Evolutionary conservation across 2,329 filamentous ascomycete genomes (phyloP).

Genomic region (Pseudocercospora cruenta): DNA sequence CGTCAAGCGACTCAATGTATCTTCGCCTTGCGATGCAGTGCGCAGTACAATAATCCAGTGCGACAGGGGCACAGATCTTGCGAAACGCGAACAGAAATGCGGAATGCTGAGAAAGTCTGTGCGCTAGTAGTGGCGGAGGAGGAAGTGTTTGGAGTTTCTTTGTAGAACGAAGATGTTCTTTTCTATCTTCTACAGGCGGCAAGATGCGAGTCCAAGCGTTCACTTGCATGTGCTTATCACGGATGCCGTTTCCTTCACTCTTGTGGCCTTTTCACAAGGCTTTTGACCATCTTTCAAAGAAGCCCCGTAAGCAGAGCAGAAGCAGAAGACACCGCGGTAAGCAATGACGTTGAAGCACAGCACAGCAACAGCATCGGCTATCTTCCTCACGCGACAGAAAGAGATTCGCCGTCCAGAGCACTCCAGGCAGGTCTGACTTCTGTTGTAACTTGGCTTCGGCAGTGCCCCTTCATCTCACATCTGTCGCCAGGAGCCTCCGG

Average conservation of each 20-base stretch:
- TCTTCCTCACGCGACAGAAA: too few relatives aligned
- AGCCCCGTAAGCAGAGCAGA: too few relatives aligned
- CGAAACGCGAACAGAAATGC: not conserved
- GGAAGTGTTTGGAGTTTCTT: too few relatives aligned
- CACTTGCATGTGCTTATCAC: not conserved
- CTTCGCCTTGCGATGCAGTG: not conserved
- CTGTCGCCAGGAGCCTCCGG: not conserved
- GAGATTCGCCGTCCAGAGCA: too few relatives aligned
- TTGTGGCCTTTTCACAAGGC: too few relatives aligned
- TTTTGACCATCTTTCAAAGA: too few relatives aligned
- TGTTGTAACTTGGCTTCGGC: not conserved
- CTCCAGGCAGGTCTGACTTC: not conserved
- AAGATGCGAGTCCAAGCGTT: not conserved
- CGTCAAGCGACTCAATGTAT: not conserved
- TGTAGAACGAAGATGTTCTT: not conserved
- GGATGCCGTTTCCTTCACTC: not conserved
- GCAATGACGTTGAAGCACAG: not conserved
- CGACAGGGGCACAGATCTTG: not conserved
- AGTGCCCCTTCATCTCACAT: too few relatives aligned
- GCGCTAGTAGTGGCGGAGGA: not conserved
- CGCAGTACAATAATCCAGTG: not conserved
- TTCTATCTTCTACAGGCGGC: not conserved
- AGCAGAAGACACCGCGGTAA: not conserved
- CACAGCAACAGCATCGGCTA: too few relatives aligned
- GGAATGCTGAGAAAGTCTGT: not conserved